Conservation (phyloP, 2,329 filamentous ascomycete genomes). For the Fusarium bactridioides region DNA sequence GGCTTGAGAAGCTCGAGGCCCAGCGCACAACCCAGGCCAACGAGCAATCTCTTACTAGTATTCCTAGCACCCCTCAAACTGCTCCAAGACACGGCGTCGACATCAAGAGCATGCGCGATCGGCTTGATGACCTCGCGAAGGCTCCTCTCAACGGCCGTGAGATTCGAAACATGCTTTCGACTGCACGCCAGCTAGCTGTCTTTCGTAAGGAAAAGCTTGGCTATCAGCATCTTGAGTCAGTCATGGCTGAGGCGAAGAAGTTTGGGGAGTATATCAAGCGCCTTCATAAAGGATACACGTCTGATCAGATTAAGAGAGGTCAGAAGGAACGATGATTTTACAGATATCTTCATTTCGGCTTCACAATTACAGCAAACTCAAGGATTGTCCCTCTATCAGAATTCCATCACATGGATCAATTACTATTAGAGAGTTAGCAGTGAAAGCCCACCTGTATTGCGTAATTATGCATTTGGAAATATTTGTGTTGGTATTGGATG, state of each 20-base stretch:
- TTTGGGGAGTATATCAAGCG: not conserved
- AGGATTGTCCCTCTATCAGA: accelerated
- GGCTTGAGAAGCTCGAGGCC: not conserved
- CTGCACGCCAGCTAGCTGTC: not conserved
- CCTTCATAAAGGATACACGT: not conserved
- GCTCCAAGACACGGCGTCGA: not conserved
- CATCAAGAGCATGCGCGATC: not conserved
- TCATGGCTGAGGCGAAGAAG: not conserved
- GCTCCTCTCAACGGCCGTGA: not conserved
- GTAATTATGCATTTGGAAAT: no score
- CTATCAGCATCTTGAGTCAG: not conserved
- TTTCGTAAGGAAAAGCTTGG: not conserved
- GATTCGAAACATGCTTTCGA: not conserved
- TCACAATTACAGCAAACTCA: accelerated
- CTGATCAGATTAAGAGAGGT: not conserved
- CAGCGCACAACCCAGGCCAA: accelerated
- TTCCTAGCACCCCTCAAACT: accelerated
- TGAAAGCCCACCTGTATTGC: no score
- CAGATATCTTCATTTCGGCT: accelerated
- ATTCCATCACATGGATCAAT: no score
- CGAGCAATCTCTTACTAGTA: accelerated
- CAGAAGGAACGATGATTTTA: not conserved
- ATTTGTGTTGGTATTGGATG: not conserved
- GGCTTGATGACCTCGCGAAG: accelerated
- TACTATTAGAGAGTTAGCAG: no score